Base-by-base conservation (phyloP, 768 basidiomycete species). In the Leucocoprinus birnbaumii region DNA sequence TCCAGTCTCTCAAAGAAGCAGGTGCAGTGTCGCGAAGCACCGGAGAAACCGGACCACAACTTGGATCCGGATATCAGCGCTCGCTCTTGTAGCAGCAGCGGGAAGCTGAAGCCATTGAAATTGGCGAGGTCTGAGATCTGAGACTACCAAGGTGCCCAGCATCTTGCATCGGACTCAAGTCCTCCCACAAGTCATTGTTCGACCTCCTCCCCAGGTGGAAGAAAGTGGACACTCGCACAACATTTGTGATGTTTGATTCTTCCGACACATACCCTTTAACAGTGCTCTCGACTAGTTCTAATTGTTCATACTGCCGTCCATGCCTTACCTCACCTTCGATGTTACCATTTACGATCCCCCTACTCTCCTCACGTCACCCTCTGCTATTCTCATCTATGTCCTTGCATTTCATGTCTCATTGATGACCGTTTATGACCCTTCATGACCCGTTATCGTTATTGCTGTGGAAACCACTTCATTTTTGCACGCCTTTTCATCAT, bases 101-200 rank as follows among this genome's bases (percentile, higher is more conserved):
- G 75, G 66, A 74, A 76, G 61, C 60, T 85, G 69, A 85, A 79
- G 74, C 77, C 83, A 57, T 68, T 87, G 61, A 79, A 73, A 59
- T 80, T 89, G 56, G 72, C 71, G 45, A 74, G 85, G 59, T 84
- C 80, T 34, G 45, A 74, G 85, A 59, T 84, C 80, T 34, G 85
- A 87, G 58, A 87, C 86, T 31, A 76, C 73, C 64, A 86, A 82
- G 68, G 67, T 80, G 65, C 81, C 85, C 51, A 84, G 79, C 44
- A 61, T 75, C 53, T 74, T 86, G 59, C 73, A 82, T 62, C 77
- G 77, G 66, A 69, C 67, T 37, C 84, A 85, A 71, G 71, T 76
- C 48, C 68, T 87, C 26, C 85, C 86, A 27, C 75, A 79, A 38
- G 82, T 87, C 25, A 74, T 85, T 52, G 75, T 87, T 51, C 74